Percentiles rank a stretch among this genome's conserved stretches.
Evolutionary conservation across 2,329 filamentous ascomycete species (phyloP).

Genomic region (Apiospora aurea): DNA sequence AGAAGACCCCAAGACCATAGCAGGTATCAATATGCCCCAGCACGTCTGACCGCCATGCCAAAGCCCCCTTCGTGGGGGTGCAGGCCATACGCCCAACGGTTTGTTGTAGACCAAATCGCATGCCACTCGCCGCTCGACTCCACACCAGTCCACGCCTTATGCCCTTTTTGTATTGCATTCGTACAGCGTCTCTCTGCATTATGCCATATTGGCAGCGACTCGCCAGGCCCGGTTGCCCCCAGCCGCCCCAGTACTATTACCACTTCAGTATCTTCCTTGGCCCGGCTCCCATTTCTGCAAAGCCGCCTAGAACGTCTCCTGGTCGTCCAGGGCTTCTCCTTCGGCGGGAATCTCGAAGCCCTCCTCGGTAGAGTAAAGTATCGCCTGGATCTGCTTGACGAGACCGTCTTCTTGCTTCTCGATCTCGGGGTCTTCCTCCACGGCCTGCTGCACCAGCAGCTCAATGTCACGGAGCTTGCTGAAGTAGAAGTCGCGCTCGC

Average conservation of each 20-base stretch:
- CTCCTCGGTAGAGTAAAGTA: slow-evolving; percentile 96
- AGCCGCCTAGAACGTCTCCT: slow-evolving; percentile 75
- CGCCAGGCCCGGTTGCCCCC: not conserved
- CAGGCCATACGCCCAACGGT: slow-evolving; percentile 13
- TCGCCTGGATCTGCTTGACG: slow-evolving; percentile 94
- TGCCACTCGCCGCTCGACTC: not conserved
- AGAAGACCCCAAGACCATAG: slow-evolving; percentile 8
- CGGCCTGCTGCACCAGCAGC: slow-evolving; percentile 88
- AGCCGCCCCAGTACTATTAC: not conserved
- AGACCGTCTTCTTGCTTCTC: slow-evolving; percentile 93
- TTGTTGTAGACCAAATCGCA: slow-evolving; percentile 21
- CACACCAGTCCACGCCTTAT: slow-evolving; percentile 7
- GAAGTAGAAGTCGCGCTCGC: slow-evolving; percentile 98
- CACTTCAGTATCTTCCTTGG: not conserved
- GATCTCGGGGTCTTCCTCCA: slow-evolving; percentile 89
- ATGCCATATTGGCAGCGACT: slow-evolving; percentile 8
- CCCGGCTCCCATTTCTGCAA: not conserved
- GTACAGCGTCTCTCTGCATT: slow-evolving; percentile 20
- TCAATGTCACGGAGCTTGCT: slow-evolving; percentile 98
- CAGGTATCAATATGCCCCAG: slow-evolving; percentile 17
- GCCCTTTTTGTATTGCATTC: slow-evolving; percentile 14
- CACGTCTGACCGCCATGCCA: slow-evolving; percentile 12
- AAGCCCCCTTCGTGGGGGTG: not conserved
- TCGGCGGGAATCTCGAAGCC: slow-evolving; percentile 90
- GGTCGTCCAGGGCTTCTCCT: slow-evolving; percentile 73